These are phyloP conservation scores for Vaccinium myrtillus DNA, from an alignment of 148 eudicot species.

Conservation along the genomic window DNA sequence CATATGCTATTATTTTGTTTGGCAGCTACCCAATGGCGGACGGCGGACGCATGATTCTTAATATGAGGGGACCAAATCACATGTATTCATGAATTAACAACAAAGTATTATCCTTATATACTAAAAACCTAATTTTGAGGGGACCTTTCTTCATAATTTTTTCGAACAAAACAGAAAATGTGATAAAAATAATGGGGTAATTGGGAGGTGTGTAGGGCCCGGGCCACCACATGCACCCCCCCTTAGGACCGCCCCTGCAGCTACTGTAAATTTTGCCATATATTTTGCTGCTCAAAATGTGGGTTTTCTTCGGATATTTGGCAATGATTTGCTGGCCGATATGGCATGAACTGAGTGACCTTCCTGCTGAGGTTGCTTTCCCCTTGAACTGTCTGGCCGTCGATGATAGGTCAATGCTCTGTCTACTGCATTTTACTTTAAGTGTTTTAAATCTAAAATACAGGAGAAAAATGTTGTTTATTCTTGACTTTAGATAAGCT, in stretches of 20 bases:
- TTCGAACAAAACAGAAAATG: too few species aligned
- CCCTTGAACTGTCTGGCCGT: neutral
- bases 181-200: too few species aligned
- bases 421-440: neutral
- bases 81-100: too few species aligned
- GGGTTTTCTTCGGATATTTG: neutral
- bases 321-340: neutral
- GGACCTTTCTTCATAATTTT: too few species aligned
- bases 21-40: neutral
- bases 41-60: too few species aligned
- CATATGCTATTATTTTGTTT: neutral
- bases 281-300: neutral
- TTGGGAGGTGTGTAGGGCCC: too few species aligned
- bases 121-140: too few species aligned
- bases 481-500: neutral
- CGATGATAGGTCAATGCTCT: neutral
- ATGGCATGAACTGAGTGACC: neutral
- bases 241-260: too few species aligned
- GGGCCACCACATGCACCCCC: too few species aligned
- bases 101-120: too few species aligned
- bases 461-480: neutral
- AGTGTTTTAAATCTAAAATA: neutral
- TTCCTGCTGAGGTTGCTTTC: neutral
- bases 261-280: neutral
- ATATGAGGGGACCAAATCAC: too few species aligned